Conservation (phyloP, 305 asterid genomes). For the Striga hermonthica region DNA sequence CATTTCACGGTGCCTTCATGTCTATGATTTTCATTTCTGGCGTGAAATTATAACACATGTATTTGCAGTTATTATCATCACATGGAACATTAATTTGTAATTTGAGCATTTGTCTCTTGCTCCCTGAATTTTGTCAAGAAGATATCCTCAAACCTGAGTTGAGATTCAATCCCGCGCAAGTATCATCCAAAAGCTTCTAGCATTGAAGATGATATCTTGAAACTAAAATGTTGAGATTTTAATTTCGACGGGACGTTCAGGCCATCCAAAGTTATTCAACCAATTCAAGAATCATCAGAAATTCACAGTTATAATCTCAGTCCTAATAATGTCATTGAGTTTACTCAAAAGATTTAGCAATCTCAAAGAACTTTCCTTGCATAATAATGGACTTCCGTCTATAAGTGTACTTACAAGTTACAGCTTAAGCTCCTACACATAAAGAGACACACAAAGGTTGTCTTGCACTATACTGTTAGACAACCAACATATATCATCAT, state of each 20-base stretch:
- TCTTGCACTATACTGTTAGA: not conserved
- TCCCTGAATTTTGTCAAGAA: not conserved
- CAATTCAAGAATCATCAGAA: not conserved
- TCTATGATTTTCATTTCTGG: not conserved
- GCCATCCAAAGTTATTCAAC: conserved; percentile 5
- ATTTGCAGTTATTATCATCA: not conserved
- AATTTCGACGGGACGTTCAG: not conserved
- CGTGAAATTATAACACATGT: not conserved
- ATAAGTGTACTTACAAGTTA: too few species aligned
- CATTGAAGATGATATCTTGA: not conserved
- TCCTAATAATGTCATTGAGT: too few species aligned
- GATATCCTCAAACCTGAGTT: not conserved
- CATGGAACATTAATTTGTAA: not conserved
- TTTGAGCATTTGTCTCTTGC: not conserved
- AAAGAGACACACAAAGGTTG: not conserved
- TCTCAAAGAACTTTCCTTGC: too few species aligned
- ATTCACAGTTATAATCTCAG: too few species aligned
- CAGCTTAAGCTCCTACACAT: not conserved
- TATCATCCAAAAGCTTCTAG: not conserved
- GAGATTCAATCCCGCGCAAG: not conserved
- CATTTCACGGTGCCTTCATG: conserved; percentile 6
- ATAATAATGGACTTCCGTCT: too few species aligned
- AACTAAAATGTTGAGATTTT: not conserved
- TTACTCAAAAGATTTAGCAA: too few species aligned
- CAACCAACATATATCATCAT: not conserved